Evolutionary conservation across 192 early-diverging fungal species (phyloP).

Genomic region (Gigaspora rosea): DNA sequence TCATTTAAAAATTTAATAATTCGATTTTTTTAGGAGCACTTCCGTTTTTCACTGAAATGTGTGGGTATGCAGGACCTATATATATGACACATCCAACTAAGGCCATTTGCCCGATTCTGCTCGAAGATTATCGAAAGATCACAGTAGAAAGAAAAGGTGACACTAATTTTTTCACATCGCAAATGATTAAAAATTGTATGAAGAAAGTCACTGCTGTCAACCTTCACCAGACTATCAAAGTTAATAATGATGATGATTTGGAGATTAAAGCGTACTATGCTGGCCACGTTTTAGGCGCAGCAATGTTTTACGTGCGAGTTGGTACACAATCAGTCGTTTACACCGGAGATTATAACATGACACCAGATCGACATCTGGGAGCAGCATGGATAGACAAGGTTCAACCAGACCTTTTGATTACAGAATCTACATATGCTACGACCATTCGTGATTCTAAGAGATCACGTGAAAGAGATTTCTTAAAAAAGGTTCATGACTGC

Average conservation of each 20-base stretch:
- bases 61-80: constrained; percentile 93
- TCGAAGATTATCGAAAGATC: constrained; percentile 95
- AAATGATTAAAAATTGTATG: constrained; percentile 92
- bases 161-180: constrained; percentile 83
- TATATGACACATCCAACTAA: constrained; percentile 98
- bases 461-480: constrained; percentile 88
- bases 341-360: constrained; percentile 91
- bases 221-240: constrained; percentile 81
- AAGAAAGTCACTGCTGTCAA: constrained; percentile 90
- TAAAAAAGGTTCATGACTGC: constrained; percentile 84
- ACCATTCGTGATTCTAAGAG: constrained; percentile 94
- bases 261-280: constrained; percentile 91
- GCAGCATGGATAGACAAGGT: constrained; percentile 95
- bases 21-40: constrained; percentile 54
- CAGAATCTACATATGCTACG: constrained; percentile 96
- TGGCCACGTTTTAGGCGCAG: constrained; percentile 96
- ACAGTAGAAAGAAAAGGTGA: constrained; percentile 87
- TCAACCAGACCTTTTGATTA: constrained; percentile 90
- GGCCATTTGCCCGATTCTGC: constrained; percentile 90
- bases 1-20: neutral
- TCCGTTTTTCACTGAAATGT: constrained; percentile 93
- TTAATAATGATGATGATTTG: constrained; percentile 72
- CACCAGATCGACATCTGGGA: constrained; percentile 88
- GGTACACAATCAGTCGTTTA: constrained; percentile 79
- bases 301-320: constrained; percentile 89